These are phyloP conservation scores for Ophiosphaerella korrae DNA, from an alignment of 2,329 filamentous ascomycete genomes.

Conservation along the genomic window DNA sequence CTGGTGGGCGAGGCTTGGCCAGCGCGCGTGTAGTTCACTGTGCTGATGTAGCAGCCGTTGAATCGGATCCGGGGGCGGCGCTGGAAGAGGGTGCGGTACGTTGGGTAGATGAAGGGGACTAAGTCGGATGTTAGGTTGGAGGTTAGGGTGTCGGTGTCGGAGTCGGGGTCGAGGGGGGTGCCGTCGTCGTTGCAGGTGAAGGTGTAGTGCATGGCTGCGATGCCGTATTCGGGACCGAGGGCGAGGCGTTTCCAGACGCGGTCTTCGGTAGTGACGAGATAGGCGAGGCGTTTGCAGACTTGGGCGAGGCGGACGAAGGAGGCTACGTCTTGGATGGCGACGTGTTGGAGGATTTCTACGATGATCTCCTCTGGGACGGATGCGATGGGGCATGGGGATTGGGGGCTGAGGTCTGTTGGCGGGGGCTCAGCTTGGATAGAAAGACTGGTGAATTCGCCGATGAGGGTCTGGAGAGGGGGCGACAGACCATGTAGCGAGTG, in stretches of 20 bases:
- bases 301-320: conserved; percentile 75
- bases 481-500: conserved; percentile 62
- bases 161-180: conserved; percentile 42
- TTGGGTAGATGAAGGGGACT: conserved; percentile 46
- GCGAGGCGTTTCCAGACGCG: conserved; percentile 83
- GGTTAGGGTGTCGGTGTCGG: conserved; percentile 12
- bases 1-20: conserved; percentile 74
- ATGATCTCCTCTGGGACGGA: conserved; percentile 83
- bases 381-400: conserved; percentile 81
- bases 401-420: conserved; percentile 70
- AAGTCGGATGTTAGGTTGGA: conserved; percentile 34
- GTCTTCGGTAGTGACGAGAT: conserved; percentile 81
- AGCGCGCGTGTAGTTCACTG: conserved; percentile 89
- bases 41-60: conserved; percentile 95
- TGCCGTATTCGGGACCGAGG: conserved; percentile 73
- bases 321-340: conserved; percentile 76
- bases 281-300: conserved; percentile 88
- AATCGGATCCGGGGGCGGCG: conserved; percentile 85
- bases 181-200: conserved; percentile 68
- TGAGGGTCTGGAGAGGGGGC: conserved; percentile 68
- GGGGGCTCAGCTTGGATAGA: conserved; percentile 71
- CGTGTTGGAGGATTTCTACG: conserved; percentile 73
- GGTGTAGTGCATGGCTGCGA: conserved; percentile 80
- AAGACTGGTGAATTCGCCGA: conserved; percentile 74
- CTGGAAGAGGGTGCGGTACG: conserved; percentile 73